Base-by-base conservation (phyloP, 768 basidiomycete species). In the Coprinellus aureogranulatus region DNA sequence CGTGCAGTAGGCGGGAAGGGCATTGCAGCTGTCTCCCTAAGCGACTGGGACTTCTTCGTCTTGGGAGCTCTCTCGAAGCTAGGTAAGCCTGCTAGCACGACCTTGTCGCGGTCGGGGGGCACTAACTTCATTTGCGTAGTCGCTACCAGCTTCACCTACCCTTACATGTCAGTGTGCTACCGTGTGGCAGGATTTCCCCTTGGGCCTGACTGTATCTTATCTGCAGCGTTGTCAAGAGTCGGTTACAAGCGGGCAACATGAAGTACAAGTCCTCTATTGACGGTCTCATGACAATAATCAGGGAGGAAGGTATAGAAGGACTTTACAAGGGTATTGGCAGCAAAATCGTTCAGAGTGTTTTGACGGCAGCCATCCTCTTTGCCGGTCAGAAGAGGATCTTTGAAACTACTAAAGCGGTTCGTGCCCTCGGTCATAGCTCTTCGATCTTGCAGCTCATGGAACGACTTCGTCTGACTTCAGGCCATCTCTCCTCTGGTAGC, bases 1-100 rank as follows among this genome's bases (percentile, higher is more conserved):
- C 77, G 80, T 51, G 79, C 76, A 31, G 71, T 77, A 50, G 81
- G 77, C 47, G 72, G 69, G 45, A 70, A 73, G 56, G 68, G 71
- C 39, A 75, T 73, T 41, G 78, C 75, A 34, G 76, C 76, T 50
- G 82, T 79, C 44, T 71, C 78, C 23, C 75, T 98, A 37, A 80
- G 84, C 9, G 94, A 97, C 65, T 82, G 85, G 80, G 96, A 99
- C 68, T 90, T 93, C 72, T 98, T 99, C 78, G 64, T 94, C 59
- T 83, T 98, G n/a, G 96, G 96, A 2, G 97, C 97, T 1, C 68
- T 96, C 40, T 92, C 93, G 11, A 98, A 99, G 70, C 82, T 98
- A 8, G 81, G 90, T 90, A 67, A 80, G 66, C 18, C 45, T 55
- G 20, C 28, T 22, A 39, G 5, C 47, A n/a, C 53, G 18, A 46